A percentile compares a stretch with the other conserved stretches of the same genome.
These are phyloP conservation scores for Exobasidium cylindrosporum DNA, from an alignment of 1,284 basidiomycete species.

Conservation along the genomic window DNA sequence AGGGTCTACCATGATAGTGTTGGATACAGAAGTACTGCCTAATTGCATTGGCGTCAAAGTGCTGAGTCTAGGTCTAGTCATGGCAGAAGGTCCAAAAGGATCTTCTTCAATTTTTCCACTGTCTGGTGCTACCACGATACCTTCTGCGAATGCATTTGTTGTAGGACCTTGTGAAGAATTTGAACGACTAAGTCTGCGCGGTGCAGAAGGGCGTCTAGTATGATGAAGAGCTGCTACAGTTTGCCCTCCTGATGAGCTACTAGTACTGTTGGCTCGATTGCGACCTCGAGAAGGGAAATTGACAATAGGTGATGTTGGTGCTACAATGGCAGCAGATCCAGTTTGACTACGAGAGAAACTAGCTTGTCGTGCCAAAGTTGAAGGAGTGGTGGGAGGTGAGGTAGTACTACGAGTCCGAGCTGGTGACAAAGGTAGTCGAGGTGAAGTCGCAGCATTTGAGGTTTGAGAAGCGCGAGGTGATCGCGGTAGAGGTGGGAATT, in stretches of 20 bases:
- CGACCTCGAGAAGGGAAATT: conserved; percentile 1
- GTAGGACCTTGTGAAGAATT: conserved; percentile 30
- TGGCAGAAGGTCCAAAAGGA: conserved; percentile 28
- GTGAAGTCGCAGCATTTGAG: conserved; percentile 20
- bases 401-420: background rate
- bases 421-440: conserved; percentile 9
- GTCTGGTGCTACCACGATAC: background rate
- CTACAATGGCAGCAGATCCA: background rate
- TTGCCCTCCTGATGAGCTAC: background rate
- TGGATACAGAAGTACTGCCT: background rate
- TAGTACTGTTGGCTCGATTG: background rate
- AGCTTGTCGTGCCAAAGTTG: background rate
- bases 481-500: conserved; percentile 29
- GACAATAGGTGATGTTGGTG: background rate
- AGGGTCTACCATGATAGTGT: background rate
- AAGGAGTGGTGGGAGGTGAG: background rate
- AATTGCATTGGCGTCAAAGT: conserved; percentile 1
- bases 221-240: too few species aligned
- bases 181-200: conserved; percentile 24
- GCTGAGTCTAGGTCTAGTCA: conserved; percentile 30
- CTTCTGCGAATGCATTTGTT: conserved; percentile 20
- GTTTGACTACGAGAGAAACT: conserved; percentile 6
- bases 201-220: conserved; percentile 23
- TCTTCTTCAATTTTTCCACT: conserved; percentile 15
- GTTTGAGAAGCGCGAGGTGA: conserved; percentile 14